Conservation (phyloP, 2,329 filamentous ascomycete species). For the Claviceps sp. region DNA sequence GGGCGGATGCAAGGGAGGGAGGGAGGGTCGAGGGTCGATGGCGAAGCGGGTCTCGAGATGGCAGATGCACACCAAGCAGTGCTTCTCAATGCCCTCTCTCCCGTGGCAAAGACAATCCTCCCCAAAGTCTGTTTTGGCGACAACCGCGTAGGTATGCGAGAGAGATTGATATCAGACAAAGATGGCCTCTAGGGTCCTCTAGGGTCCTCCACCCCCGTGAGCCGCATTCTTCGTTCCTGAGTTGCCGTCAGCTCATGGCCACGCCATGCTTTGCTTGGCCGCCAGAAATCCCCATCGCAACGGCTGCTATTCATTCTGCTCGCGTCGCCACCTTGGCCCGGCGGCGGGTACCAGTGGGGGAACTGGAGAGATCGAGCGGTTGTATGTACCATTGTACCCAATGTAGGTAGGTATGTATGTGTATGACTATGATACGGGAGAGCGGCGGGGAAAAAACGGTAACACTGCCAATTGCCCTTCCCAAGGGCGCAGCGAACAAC, state of each 20-base stretch:
- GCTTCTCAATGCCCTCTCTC: background rate
- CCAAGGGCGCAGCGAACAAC: constrained; percentile 6
- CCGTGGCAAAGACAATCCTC: constrained; percentile 3
- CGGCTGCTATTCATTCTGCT: background rate
- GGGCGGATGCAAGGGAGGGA: constrained; percentile 22
- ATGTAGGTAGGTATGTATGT: background rate
- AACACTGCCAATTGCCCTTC: constrained; percentile 4
- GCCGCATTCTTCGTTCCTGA: constrained; percentile 17
- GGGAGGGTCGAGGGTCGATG: constrained; percentile 15
- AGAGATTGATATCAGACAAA: constrained; percentile 28
- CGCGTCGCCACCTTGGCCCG: background rate
- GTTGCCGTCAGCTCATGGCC: constrained; percentile 7
- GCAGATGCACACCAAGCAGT: constrained; percentile 7
- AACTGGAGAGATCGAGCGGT: background rate
- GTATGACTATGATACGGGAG: too few species aligned
- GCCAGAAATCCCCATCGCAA: background rate
- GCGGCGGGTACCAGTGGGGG: background rate
- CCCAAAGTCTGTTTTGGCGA: background rate
- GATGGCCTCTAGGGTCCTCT: constrained; percentile 12
- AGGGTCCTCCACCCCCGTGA: constrained; percentile 11
- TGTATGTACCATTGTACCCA: background rate
- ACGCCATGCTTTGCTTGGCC: constrained; percentile 4
- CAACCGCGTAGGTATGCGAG: constrained; percentile 22
- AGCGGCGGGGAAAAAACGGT: background rate
- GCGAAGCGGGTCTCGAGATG: constrained; percentile 12